Evolutionary conservation across 768 basidiomycete genomes (phyloP).

Genomic region (Boletus rex-veris): DNA sequence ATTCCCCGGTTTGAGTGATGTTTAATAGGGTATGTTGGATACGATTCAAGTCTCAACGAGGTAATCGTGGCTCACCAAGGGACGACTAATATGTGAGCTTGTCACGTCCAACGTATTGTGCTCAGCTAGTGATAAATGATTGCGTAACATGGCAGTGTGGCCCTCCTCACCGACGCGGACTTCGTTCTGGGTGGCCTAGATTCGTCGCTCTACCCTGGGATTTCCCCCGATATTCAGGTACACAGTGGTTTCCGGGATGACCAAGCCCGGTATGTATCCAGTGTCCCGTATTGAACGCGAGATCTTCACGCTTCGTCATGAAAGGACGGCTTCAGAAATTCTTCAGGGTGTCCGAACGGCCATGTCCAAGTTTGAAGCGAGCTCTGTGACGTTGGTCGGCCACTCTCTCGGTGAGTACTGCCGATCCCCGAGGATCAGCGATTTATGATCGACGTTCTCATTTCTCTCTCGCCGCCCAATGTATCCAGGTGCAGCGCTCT

Average conservation of each 20-base stretch:
- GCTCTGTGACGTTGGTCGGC: slow-evolving; percentile 41
- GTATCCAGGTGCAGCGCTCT: slow-evolving; percentile 29
- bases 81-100: slow-evolving; percentile 33
- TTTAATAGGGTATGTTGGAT: slow-evolving; percentile 35
- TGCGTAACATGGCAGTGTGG: slow-evolving; percentile 21
- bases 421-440: neutral
- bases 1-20: neutral
- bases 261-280: slow-evolving; percentile 39
- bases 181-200: slow-evolving; percentile 32
- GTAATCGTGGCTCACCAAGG: slow-evolving; percentile 37
- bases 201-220: slow-evolving; percentile 43
- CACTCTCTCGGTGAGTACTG: slow-evolving; percentile 38
- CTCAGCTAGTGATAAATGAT: neutral
- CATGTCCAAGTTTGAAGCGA: slow-evolving; percentile 33
- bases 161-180: slow-evolving; percentile 40
- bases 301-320: slow-evolving; percentile 27
- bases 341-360: slow-evolving; percentile 40
- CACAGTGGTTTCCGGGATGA: slow-evolving; percentile 45
- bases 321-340: slow-evolving; percentile 37
- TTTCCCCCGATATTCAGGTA: slow-evolving; percentile 36
- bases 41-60: slow-evolving; percentile 32
- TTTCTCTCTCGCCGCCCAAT: neutral
- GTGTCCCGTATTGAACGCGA: neutral
- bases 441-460: neutral
- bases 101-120: slow-evolving; percentile 33